Evolutionary conservation across 2,329 filamentous ascomycete species (phyloP), one percentile per base, ranked within the genome.

Genomic region (Dothistroma pini): DNA sequence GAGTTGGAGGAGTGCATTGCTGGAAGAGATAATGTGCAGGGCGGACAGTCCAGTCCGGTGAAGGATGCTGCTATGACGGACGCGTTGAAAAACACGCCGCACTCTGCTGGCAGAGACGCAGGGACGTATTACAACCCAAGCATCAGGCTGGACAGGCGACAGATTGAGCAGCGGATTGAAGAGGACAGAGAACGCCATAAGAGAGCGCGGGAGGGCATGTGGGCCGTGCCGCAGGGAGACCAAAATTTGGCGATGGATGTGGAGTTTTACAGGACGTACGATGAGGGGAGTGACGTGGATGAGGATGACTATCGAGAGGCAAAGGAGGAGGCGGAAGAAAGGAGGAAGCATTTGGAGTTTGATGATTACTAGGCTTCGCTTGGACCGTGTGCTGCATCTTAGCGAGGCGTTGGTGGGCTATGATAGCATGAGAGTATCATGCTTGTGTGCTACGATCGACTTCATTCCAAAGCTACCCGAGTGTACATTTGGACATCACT

Each of bases 101-200:
- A 67, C n/a, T 66, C 64, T 0, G 63, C 60, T 4, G 53, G 61
- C 16, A 51, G 69, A 22, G 69, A 71, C 29, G 59, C 48, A 16
- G 57, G 53, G 4, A 25, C 60, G 3, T 62, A 58, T 34, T 56
- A 55, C 58, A 48, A 60, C 63, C 50, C 64, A 19, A 63, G 59
- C 10, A 75, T 80, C 50, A 79, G 82, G 56, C 75, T 95, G 56
- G 91, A 97, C 71, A 95, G 93, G 77, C 84, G 89, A 59, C 90
- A 96, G 77, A 90, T 97, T 57, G 93, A 97, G 77, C 93, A 97
- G 79, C 83, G 95, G 47, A 96, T 99, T 65, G 96, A 99, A 70
- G 96, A 99, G 77, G 95, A 99, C 75, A 83, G 95, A 3, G 95
- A 99, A 75, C 82, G 95, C 49, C 96, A 99, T 76, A 99, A 99